Conservation (phyloP, 78 protist species). For the Anaeramoeba flamelloides region DNA sequence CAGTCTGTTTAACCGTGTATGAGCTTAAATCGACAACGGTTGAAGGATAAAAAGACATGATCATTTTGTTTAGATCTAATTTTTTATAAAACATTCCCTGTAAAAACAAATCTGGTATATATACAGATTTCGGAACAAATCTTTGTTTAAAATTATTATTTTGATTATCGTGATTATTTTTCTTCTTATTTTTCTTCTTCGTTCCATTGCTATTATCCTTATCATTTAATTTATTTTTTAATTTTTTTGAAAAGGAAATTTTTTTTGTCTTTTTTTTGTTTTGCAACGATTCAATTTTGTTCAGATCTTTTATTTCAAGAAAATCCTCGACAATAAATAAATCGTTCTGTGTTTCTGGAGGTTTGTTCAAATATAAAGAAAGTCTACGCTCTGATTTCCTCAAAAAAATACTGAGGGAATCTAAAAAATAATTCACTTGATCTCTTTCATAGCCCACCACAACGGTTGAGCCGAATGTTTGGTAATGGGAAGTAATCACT, state of each 20-base stretch:
- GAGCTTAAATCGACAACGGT: background rate
- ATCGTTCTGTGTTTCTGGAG: no score
- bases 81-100: background rate
- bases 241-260: no score
- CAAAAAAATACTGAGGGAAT: background rate
- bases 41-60: background rate
- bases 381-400: background rate
- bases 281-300: no score
- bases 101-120: background rate
- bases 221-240: no score
- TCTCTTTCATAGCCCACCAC: background rate
- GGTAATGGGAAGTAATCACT: background rate
- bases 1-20: background rate
- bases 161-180: no score
- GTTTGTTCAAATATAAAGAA: no score
- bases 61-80: background rate
- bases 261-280: no score
- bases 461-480: background rate
- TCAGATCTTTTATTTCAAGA: no score
- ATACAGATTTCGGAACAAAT: no score
- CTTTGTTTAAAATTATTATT: no score
- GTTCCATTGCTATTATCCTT: background rate
- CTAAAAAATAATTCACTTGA: background rate
- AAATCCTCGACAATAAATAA: no score
- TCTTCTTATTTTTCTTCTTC: no score